phyloP scores from a whole-genome alignment of 2,329 filamentous ascomycete species.

The Cryphonectria radicalis region DNA sequence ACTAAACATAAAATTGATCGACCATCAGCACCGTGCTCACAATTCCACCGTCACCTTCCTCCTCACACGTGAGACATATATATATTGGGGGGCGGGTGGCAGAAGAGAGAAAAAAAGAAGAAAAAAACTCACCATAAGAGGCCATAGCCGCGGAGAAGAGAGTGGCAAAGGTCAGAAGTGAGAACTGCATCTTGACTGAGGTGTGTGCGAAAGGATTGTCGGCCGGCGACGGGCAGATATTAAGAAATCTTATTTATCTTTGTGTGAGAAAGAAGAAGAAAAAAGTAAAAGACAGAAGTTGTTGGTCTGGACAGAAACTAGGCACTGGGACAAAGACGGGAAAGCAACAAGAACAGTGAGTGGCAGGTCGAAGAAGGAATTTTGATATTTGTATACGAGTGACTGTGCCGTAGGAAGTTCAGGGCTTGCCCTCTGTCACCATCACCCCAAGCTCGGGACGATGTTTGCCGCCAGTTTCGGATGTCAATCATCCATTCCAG shows the following conservation, averaged over 20 bases:
- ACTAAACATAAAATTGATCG: not conserved
- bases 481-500: slow-evolving; percentile 21
- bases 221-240: slow-evolving; percentile 55
- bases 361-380: slow-evolving; percentile 23
- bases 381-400: slow-evolving; percentile 32
- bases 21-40: not conserved
- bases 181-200: slow-evolving; percentile 53
- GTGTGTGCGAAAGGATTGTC: slow-evolving; percentile 42
- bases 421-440: slow-evolving; percentile 22
- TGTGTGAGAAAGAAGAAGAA: slow-evolving; percentile 31
- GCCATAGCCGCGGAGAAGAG: slow-evolving; percentile 53
- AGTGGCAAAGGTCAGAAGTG: slow-evolving; percentile 50
- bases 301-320: slow-evolving; percentile 21
- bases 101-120: no score
- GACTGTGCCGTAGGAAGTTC: not conserved
- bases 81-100: no score
- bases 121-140: not conserved
- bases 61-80: not conserved
- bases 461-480: slow-evolving; percentile 25
- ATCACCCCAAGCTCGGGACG: slow-evolving; percentile 27
- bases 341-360: slow-evolving; percentile 14
- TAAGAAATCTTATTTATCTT: slow-evolving; percentile 33
- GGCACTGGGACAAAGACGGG: slow-evolving; percentile 20
- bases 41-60: not conserved
- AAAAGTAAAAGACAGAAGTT: slow-evolving; percentile 33